Conservation (phyloP, 2,329 filamentous ascomycete species). For the Cladosporium sp. region DNA sequence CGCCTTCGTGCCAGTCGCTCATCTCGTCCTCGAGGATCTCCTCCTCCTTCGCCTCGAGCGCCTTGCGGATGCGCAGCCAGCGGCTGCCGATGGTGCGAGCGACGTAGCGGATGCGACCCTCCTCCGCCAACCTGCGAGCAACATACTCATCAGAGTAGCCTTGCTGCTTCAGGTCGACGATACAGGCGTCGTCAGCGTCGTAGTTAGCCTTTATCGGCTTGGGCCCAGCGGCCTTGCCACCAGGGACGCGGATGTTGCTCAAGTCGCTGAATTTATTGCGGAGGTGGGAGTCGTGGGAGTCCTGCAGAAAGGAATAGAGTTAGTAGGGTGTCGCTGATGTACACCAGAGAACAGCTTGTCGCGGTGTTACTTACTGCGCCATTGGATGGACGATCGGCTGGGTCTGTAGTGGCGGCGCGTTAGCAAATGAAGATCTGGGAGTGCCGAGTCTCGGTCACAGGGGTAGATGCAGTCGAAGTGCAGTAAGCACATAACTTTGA, state of each 20-base stretch:
- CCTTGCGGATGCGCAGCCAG: conserved; percentile 47
- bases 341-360: too few relatives aligned
- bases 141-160: conserved; percentile 48
- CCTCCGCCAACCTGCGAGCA: conserved; percentile 42
- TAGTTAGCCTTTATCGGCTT: conserved; percentile 47
- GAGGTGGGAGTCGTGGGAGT: background rate
- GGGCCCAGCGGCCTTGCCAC: conserved; percentile 42
- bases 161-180: conserved; percentile 45
- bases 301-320: background rate
- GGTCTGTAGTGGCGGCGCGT: background rate
- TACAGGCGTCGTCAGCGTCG: conserved; percentile 51
- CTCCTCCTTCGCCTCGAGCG: conserved; percentile 46
- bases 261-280: conserved; percentile 9
- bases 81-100: conserved; percentile 51
- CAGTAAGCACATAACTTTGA: background rate
- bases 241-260: conserved; percentile 35
- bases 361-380: background rate
- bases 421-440: background rate
- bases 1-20: conserved; percentile 51
- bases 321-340: background rate
- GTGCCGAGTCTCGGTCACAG: background rate
- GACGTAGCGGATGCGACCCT: conserved; percentile 47
- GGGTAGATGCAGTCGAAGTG: background rate
- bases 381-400: background rate
- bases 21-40: conserved; percentile 47